Evolutionary conservation across 192 early-diverging fungal species (phyloP), one percentile per base, ranked within the genome.

Genomic region (Dissophora ornata): DNA sequence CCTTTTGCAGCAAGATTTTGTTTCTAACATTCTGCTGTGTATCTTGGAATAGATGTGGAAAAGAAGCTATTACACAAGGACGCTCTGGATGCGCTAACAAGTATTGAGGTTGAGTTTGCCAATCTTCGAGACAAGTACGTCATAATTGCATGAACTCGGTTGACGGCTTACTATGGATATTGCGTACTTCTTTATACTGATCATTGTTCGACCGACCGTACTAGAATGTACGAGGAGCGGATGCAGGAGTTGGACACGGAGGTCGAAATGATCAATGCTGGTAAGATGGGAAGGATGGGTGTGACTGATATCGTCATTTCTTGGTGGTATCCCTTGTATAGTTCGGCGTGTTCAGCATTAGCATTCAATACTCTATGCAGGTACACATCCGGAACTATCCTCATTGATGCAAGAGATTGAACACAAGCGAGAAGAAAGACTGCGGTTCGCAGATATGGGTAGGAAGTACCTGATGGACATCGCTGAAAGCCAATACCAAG

Each of bases 41-140:
- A 3, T 10, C 13, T 46, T 10, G 16, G 1, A 9, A 44, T 79
- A 67, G 86, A 85, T 61, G 36, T 51, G 21, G 81, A 87, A 34
- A 79, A 73, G 61, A 80, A 85, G 58, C 64, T 67, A 30, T 45
- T 63, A 21, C 86, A 84, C 59, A 81, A 81, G 57, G 84, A 84
- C 45, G 86, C 86, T 9, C 52, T 85, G 44, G 67, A 84, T 3
- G 82, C 84, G 4, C 67, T 87, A 46, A 85, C 82, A 4, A 79
- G 79, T 61, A 87, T 87, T 41, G 86, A 87, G 62, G 54, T 85
- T 9, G 86, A 85, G 50, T 87, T 87, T 73, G 86, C 86, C 19
- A 69, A 77, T 44, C 66, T 85, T 47, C 57, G 86, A 24, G 86
- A 87, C 48, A 87, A 84, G 86, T 87, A 82, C 47, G 32, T 61